phyloP scores from a whole-genome alignment of 2,329 filamentous ascomycete genomes.

The Fusarium duplospermum region DNA sequence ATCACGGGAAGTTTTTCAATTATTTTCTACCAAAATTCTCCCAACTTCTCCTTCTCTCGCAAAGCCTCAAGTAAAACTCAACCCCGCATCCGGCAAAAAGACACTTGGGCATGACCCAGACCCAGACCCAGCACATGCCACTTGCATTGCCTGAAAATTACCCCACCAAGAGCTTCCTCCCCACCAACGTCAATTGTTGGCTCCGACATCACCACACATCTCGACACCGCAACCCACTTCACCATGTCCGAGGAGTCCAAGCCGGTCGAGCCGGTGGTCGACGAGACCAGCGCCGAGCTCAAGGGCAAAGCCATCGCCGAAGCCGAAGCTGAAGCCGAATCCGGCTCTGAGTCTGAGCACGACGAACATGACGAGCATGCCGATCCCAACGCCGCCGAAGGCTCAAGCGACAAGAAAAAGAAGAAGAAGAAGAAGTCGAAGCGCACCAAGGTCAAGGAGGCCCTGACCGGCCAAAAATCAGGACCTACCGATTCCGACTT shows the following conservation, averaged over 20 bases:
- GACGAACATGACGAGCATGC: conserved; percentile 53
- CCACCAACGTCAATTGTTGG: conserved; percentile 28
- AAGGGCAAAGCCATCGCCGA: conserved; percentile 59
- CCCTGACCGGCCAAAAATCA: conserved; percentile 52
- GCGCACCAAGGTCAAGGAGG: conserved; percentile 69
- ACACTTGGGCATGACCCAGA: background rate
- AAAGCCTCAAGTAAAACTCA: background rate
- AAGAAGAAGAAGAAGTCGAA: conserved; percentile 77
- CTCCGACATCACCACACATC: conserved; percentile 26
- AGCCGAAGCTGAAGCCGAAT: conserved; percentile 60
- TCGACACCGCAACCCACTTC: conserved; percentile 21
- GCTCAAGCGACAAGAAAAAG: conserved; percentile 52
- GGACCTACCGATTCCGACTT: conserved; percentile 51
- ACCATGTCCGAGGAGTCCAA: conserved; percentile 71
- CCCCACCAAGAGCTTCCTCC: conserved; percentile 42
- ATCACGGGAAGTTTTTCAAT: background rate
- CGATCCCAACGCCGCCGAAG: conserved; percentile 50
- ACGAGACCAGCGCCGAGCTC: conserved; percentile 61
- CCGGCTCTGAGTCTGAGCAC: conserved; percentile 61
- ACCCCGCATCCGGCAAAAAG: conserved; percentile 8
- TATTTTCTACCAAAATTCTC: background rate
- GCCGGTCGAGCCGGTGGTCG: conserved; percentile 64
- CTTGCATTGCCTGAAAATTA: conserved; percentile 21
- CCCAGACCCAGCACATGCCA: conserved; percentile 26
- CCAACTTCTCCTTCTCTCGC: background rate